Conservation (phyloP, 2,329 filamentous ascomycete genomes). For the Basipetospora sp. region DNA sequence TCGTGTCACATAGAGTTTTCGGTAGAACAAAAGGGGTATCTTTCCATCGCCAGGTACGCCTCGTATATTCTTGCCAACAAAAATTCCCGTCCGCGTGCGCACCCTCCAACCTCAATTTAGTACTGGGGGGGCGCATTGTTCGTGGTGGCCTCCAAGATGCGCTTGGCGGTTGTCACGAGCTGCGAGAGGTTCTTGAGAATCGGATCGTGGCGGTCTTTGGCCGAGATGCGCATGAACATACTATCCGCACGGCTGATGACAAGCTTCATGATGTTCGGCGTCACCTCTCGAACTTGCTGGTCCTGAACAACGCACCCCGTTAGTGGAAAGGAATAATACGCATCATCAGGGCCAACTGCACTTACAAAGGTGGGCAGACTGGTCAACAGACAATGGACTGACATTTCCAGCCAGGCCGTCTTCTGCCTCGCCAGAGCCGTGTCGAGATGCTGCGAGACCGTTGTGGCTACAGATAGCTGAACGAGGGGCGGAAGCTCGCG, state of each 20-base stretch:
- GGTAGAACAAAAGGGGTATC: too few species aligned
- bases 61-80: too few species aligned
- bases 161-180: slow-evolving; percentile 24
- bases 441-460: slow-evolving; percentile 44
- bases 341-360: slow-evolving; percentile 9
- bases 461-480: slow-evolving; percentile 49
- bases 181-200: slow-evolving; percentile 32
- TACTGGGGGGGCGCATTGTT: not conserved
- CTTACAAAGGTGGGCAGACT: slow-evolving; percentile 36
- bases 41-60: too few species aligned
- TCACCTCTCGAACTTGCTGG: slow-evolving; percentile 37
- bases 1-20: too few species aligned
- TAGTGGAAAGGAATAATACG: not conserved
- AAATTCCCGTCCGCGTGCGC: too few species aligned
- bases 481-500: slow-evolving; percentile 45
- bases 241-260: slow-evolving; percentile 38
- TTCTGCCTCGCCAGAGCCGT: slow-evolving; percentile 38
- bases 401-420: slow-evolving; percentile 45
- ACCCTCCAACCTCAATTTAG: not conserved
- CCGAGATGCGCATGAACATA: slow-evolving; percentile 35
- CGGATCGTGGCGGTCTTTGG: slow-evolving; percentile 30
- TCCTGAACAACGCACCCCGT: slow-evolving; percentile 26
- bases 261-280: slow-evolving; percentile 41
- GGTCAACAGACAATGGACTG: slow-evolving; percentile 38
- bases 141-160: slow-evolving; percentile 14